These are phyloP conservation scores for Aspergillus asperescens DNA, from an alignment of 495 filamentous ascomycete genomes.

Conservation along the genomic window DNA sequence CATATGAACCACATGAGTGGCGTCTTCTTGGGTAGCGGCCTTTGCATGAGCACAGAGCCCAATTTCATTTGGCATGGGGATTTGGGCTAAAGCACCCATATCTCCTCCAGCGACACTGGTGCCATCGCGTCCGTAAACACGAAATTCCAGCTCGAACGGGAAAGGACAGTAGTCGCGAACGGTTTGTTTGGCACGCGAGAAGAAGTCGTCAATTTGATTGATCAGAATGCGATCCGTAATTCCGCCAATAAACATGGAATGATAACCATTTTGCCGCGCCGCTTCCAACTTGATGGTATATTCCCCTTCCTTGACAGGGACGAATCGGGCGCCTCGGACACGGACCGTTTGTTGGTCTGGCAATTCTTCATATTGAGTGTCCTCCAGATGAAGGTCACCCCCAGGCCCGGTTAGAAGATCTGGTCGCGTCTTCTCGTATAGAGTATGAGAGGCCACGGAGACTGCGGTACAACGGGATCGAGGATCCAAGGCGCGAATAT, in stretches of 20 bases:
- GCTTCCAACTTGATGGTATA: background rate
- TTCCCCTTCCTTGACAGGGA: background rate
- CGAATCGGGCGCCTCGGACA: background rate
- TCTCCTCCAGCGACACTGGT: background rate
- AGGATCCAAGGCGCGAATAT: background rate
- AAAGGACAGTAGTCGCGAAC: background rate
- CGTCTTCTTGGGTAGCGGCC: background rate
- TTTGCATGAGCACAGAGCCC: background rate
- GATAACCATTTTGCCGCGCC: constrained; percentile 10
- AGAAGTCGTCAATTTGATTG: constrained; percentile 31
- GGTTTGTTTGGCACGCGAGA: constrained; percentile 36
- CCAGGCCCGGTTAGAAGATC: constrained; percentile 45
- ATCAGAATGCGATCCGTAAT: constrained; percentile 46
- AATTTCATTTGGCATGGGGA: background rate
- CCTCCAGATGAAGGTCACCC: constrained; percentile 25
- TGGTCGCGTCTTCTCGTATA: constrained; percentile 48
- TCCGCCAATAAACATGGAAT: constrained; percentile 42
- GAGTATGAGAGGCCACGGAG: constrained; percentile 45
- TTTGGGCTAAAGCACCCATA: background rate
- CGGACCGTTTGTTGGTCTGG: background rate
- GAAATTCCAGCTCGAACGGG: background rate
- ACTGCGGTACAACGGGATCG: constrained; percentile 33
- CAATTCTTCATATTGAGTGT: background rate
- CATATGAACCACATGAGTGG: background rate
- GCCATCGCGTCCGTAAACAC: background rate